Evolutionary conservation across 306 rosid species (phyloP).

Genomic region (Hylodesmum podocarpum): DNA sequence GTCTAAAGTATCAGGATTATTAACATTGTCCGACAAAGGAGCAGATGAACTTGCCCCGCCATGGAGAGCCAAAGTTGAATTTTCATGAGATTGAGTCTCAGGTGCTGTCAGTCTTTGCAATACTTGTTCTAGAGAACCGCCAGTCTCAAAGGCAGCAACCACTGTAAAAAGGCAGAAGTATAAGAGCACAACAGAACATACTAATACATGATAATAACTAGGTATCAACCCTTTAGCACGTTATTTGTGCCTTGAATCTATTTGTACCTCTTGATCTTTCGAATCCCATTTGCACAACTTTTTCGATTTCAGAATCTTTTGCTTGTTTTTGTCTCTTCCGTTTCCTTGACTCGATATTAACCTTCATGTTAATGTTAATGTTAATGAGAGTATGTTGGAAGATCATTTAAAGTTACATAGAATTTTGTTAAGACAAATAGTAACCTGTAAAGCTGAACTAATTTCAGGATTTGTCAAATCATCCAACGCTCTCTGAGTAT

Average conservation of each 20-base stretch:
- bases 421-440: conserved; percentile 11
- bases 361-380: conserved; percentile 50
- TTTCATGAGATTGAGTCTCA: conserved; percentile 30
- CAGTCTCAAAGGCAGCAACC: conserved; percentile 54
- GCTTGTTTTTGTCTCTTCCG: conserved; percentile 52
- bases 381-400: conserved; percentile 17
- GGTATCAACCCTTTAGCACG: not conserved
- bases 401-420: not conserved
- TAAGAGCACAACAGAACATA: conserved; percentile 2
- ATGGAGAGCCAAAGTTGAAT: conserved; percentile 19
- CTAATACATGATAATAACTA: not conserved
- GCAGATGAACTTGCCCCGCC: conserved; percentile 43
- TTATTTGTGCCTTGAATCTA: conserved; percentile 3
- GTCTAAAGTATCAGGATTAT: conserved; percentile 8
- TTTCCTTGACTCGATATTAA: conserved; percentile 63
- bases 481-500: conserved; percentile 72
- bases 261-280: conserved; percentile 70
- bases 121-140: conserved; percentile 53
- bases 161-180: conserved; percentile 50
- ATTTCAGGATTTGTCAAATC: conserved; percentile 82
- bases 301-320: conserved; percentile 54
- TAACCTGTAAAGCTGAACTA: conserved; percentile 74
- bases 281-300: conserved; percentile 72
- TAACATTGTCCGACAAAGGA: conserved; percentile 21
- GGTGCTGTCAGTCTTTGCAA: conserved; percentile 44